Percentiles rank a stretch among this genome's conserved stretches.
Evolutionary conservation across 768 basidiomycete species (phyloP).

Genomic region (Boletus eberwhitei): DNA sequence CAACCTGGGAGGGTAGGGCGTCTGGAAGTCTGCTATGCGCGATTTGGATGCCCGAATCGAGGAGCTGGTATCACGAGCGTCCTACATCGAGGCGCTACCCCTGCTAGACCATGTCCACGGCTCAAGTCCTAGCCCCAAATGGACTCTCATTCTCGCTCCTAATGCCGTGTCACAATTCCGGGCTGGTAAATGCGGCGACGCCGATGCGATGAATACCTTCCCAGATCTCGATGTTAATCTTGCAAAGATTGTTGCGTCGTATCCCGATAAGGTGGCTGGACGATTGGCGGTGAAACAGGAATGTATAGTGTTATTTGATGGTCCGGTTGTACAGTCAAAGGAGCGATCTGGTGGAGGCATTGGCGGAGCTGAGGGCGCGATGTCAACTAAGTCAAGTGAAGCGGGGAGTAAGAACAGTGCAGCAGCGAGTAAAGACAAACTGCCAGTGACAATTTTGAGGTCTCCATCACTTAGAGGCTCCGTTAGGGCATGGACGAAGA

Average conservation of each 20-base stretch:
- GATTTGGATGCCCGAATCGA: constrained; percentile 82
- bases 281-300: constrained; percentile 64
- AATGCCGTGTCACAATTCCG: constrained; percentile 79
- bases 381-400: constrained; percentile 26
- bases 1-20: constrained; percentile 67
- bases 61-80: constrained; percentile 65
- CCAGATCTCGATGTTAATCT: constrained; percentile 88
- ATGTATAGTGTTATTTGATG: constrained; percentile 86
- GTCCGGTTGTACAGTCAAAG: constrained; percentile 39
- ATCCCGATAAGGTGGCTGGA: constrained; percentile 78
- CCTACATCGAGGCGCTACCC: constrained; percentile 77
- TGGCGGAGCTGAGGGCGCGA: constrained; percentile 26
- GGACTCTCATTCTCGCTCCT: constrained; percentile 61
- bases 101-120: constrained; percentile 51
- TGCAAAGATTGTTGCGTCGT: constrained; percentile 88
- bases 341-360: constrained; percentile 7
- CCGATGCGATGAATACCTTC: constrained; percentile 82
- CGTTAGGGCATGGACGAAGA: constrained; percentile 50
- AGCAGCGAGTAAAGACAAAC: constrained; percentile 24
- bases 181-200: constrained; percentile 60
- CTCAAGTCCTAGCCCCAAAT: constrained; percentile 28
- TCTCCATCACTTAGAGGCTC: constrained; percentile 38
- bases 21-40: constrained; percentile 75
- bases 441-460: constrained; percentile 20
- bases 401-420: constrained; percentile 22